Evolutionary conservation across 2,329 filamentous ascomycete species (phyloP).

Genomic region (Chrysoporthe cubensis): DNA sequence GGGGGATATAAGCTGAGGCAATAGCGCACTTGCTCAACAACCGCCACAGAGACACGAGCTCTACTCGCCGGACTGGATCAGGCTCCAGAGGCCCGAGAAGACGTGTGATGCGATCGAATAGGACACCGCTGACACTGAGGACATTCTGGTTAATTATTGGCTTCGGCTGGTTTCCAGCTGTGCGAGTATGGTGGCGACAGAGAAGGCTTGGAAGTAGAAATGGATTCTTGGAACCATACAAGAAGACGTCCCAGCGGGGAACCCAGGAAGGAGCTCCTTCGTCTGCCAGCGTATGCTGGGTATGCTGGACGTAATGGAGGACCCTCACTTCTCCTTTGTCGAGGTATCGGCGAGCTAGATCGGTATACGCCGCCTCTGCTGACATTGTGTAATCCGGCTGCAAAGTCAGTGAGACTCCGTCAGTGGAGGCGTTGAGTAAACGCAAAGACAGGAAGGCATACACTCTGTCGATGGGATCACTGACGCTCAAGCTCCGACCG

Average conservation of each 20-base stretch:
- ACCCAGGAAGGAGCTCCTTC: neutral
- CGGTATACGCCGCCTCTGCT: neutral
- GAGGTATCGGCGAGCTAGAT: neutral
- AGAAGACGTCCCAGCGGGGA: neutral
- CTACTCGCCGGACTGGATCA: neutral
- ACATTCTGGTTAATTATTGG: neutral
- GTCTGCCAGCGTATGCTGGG: neutral
- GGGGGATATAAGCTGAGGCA: neutral
- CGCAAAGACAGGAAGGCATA: neutral
- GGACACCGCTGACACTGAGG: neutral
- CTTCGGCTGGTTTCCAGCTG: too few species aligned
- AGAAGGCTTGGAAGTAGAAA: neutral
- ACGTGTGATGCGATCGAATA: neutral
- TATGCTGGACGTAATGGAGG: neutral
- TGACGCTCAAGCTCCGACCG: neutral
- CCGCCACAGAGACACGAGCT: neutral
- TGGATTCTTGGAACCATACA: neutral
- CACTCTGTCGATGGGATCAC: neutral
- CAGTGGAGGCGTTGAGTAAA: neutral
- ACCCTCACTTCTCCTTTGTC: neutral
- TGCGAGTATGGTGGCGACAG: neutral
- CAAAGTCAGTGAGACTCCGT: neutral
- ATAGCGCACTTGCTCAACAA: neutral
- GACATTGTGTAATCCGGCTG: neutral
- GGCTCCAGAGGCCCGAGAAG: too few species aligned